A percentile compares a stretch with the other conserved stretches of the same genome.
These are phyloP conservation scores for Yamagishiella unicocca DNA, from an alignment of 139 green algal species.

Conservation along the genomic window DNA sequence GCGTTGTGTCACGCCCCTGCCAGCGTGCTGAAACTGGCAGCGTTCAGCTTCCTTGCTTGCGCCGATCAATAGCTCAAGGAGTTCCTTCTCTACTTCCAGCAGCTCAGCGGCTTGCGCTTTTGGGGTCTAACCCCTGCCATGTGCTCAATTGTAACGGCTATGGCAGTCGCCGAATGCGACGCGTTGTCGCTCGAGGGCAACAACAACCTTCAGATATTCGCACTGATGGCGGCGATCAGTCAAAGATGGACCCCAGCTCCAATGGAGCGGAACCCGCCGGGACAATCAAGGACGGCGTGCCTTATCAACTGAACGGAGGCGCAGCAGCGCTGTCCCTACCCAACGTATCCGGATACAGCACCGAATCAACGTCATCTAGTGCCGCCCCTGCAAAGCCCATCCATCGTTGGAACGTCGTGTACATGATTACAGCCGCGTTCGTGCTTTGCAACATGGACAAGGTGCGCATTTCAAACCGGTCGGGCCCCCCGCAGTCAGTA, in stretches of 20 bases:
- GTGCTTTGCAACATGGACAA: constrained; percentile 99
- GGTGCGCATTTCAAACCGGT: too few species aligned
- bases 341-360: background rate
- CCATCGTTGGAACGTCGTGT: constrained; percentile 58
- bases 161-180: background rate
- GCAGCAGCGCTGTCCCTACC: constrained; percentile 3
- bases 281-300: background rate
- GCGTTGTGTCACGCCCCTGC: background rate
- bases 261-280: background rate
- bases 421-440: constrained; percentile 49
- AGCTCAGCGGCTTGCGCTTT: background rate
- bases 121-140: background rate
- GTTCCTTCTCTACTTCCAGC: background rate
- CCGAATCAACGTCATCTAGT: too few species aligned
- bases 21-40: background rate
- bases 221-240: background rate
- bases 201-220: constrained; percentile 21
- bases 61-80: background rate
- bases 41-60: constrained; percentile 28
- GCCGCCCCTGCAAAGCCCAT: background rate
- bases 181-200: background rate
- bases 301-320: background rate
- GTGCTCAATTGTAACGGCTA: background rate
- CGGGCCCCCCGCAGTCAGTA: too few species aligned
- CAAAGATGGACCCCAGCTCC: background rate